A percentile compares a stretch with the other conserved stretches of the same genome.
Conservation (phyloP, 2,329 filamentous ascomycete species). For the Diaporthe citri region DNA sequence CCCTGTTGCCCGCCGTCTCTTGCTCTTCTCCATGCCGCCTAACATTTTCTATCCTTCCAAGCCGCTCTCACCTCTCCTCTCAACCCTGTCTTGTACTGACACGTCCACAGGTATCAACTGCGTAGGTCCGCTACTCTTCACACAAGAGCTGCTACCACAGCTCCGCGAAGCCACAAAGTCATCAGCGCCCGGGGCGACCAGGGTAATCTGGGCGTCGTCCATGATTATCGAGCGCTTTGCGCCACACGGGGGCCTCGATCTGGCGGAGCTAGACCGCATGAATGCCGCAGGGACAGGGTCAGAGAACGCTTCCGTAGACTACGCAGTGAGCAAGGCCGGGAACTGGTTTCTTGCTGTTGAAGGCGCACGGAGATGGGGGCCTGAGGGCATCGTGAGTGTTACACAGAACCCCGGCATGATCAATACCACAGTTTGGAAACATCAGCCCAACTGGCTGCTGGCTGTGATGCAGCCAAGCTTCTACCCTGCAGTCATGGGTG, state of each 20-base stretch:
- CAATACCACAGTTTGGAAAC: conserved; percentile 36
- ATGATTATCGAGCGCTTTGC: conserved; percentile 39
- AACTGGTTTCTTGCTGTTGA: conserved; percentile 39
- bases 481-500: conserved; percentile 28
- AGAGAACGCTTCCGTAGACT: conserved; percentile 29
- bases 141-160: conserved; percentile 50
- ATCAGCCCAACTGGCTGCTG: conserved; percentile 34
- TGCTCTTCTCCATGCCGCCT: background rate
- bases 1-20: too few relatives aligned
- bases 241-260: conserved; percentile 29
- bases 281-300: conserved; percentile 30
- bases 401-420: conserved; percentile 40
- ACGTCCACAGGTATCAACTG: conserved; percentile 47
- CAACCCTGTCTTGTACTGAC: background rate
- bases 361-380: conserved; percentile 32
- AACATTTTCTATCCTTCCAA: background rate
- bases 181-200: conserved; percentile 43
- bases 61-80: background rate
- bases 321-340: conserved; percentile 37
- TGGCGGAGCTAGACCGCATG: conserved; percentile 32
- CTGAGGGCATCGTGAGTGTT: conserved; percentile 35
- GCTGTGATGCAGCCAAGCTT: conserved; percentile 34
- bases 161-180: conserved; percentile 47
- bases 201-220: conserved; percentile 49
- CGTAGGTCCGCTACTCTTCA: conserved; percentile 51